Evolutionary conservation across 768 basidiomycete species (phyloP).

Genomic region (Russula sp.): DNA sequence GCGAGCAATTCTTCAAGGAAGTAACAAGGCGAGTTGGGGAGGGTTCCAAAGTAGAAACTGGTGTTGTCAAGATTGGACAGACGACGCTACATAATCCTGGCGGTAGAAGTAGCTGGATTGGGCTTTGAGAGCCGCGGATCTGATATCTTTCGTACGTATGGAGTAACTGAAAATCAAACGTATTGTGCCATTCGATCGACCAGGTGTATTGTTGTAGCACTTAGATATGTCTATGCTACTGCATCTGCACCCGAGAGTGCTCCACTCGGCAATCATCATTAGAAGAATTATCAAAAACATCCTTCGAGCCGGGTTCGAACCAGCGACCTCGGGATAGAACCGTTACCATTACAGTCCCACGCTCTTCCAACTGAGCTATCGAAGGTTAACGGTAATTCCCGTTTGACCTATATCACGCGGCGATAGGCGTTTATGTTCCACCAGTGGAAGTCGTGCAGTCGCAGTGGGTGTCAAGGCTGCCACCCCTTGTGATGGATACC

Average conservation of each 20-base stretch:
- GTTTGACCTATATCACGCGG: neutral
- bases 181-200: neutral
- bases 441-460: too few relatives aligned
- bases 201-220: neutral
- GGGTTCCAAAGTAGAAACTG: slow-evolving; percentile 36
- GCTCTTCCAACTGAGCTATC: slow-evolving; percentile 40
- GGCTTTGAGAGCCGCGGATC: slow-evolving; percentile 45
- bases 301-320: slow-evolving; percentile 39
- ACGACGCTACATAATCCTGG: slow-evolving; percentile 88
- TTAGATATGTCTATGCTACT: too few relatives aligned
- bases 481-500: too few relatives aligned
- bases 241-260: too few relatives aligned
- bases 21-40: slow-evolving; percentile 27
- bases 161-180: too few relatives aligned
- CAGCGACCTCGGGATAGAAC: slow-evolving; percentile 36
- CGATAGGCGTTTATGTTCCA: neutral
- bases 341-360: slow-evolving; percentile 36
- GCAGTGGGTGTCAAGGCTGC: too few relatives aligned
- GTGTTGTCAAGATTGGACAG: slow-evolving; percentile 87
- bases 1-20: slow-evolving; percentile 28
- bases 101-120: slow-evolving; percentile 92
- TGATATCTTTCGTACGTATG: too few relatives aligned
- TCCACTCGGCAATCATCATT: too few relatives aligned
- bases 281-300: slow-evolving; percentile 20
- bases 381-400: slow-evolving; percentile 19